phyloP scores from a whole-genome alignment of 352 stramenopile species.

The Phytophthora meadii region DNA sequence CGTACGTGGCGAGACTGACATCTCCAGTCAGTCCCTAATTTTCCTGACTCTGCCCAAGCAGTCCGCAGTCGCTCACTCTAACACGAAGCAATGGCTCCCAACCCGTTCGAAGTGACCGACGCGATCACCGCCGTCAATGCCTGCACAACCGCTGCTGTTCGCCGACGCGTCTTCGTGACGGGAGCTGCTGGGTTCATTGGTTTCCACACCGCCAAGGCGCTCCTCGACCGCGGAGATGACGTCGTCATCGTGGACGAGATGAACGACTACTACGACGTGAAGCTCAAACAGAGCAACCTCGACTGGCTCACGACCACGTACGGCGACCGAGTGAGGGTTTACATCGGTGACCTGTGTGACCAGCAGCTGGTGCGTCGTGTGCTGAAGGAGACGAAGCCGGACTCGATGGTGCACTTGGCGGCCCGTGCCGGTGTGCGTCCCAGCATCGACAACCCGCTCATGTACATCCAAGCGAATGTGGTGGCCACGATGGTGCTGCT shows the following conservation, averaged over 20 bases:
- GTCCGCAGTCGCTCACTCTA: not conserved
- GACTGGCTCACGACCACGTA: constrained; percentile 73
- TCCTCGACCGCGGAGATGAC: constrained; percentile 88
- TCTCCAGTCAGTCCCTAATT: constrained; percentile 8
- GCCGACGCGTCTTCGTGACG: constrained; percentile 80
- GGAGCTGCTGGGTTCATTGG: constrained; percentile 97
- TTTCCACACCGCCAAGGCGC: constrained; percentile 93
- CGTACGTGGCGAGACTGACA: too few species aligned
- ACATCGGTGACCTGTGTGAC: constrained; percentile 96
- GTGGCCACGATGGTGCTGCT: constrained; percentile 94
- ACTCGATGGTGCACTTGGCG: constrained; percentile 95
- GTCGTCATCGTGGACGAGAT: constrained; percentile 98
- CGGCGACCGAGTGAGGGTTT: constrained; percentile 71
- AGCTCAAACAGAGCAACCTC: constrained; percentile 97
- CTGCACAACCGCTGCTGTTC: not conserved
- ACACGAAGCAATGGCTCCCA: constrained; percentile 26
- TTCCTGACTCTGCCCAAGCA: constrained; percentile 8
- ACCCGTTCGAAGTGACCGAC: constrained; percentile 18
- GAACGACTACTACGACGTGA: constrained; percentile 99
- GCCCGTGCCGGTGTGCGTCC: constrained; percentile 96
- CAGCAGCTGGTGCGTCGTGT: constrained; percentile 88
- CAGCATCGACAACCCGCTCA: constrained; percentile 97
- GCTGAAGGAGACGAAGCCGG: constrained; percentile 87
- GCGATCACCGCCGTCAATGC: constrained; percentile 10
- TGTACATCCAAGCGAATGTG: constrained; percentile 99